Base-by-base conservation (phyloP, 1,284 basidiomycete species). In the Anthracocystis panici-leucophaei region DNA sequence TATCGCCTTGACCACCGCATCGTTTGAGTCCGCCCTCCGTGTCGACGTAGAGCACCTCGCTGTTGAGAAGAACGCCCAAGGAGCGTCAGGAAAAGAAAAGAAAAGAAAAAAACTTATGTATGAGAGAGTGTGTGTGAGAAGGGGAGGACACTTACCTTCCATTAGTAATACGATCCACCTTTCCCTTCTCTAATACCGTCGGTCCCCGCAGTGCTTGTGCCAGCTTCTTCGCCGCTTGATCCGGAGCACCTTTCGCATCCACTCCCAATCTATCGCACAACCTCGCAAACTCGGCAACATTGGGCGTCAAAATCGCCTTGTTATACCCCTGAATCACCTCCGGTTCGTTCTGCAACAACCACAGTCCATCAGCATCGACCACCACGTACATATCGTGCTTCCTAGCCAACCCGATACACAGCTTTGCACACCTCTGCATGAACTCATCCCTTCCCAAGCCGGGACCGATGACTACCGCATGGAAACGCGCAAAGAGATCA, bases 1-100 rank as follows among this genome's bases (percentile, higher is more conserved):
- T 91, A 86, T 99, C 96, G 0, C 96, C 96, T 85, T 98, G 96
- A 1, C 95, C 95, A 21, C 96, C 96, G 79, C 94, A 95, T 57
- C 96, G 88, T 87, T 97, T 97, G 75, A 94, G 83, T 1, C 94
- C 94, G 3, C 96, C 96, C 59, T 89, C 87, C 0, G 88, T 87
- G 70, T 92, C 91, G 31, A 92, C 89, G 65, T 89, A 88, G 12
- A 94, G 84, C 1, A 90, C 88, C 78, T 91, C 90, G 55, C 87
- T 88, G 7, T 27, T 44, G 21, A 31, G 7, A 29, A 20, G 2
- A 49, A 12, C n/a, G 33, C 57, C 38, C 3, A 11, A 14, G 20
- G 35, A 41, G 61, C 20, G 5, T 87, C 87, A 35, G 44, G 21
- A 23, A 27, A 45, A 31, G 29, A 41, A 16, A 14, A 3, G 10